Base-by-base conservation (phyloP, 495 filamentous ascomycete genomes). In the Tirmania nivea region DNA sequence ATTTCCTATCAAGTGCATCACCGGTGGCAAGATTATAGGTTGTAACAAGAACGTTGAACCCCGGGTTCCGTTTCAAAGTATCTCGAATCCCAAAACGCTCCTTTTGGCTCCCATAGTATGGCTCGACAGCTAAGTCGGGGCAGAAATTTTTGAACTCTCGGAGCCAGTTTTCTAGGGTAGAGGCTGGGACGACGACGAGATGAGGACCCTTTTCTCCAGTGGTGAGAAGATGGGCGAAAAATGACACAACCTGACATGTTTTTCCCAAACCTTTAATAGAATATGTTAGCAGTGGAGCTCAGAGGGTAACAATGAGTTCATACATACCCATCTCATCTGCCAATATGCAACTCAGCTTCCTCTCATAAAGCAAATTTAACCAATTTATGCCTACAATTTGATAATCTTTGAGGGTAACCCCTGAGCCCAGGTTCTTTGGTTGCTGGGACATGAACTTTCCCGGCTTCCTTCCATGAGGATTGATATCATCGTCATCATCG, bases 351-450 rank as follows among this genome's bases (percentile, higher is more conserved):
- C 83, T 86, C 53, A 89, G 69, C 20, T 78, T 72, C 42, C 84
- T 78, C 48, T 81, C 68, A 59, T 83, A 94, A 35, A 96, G 71
- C 20, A 95, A 66, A 48, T 75, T 73, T 49, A 96, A 70, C 92
- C 92, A 97, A 60, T 96, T 97, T 34, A 97, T 73, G 19, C 90
- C 90, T 25, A 94, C 85, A 45, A 96, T 65, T 64, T 97, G 90
- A 59, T 95, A 96, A 48, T 89, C 78, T 63, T 95, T 95, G 66
- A 97, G 74, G 14, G 71, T 66, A 50, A 86, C 69, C 56, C 79
- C 73, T 3, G 81, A 70, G 2, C 70, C 69, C 79, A 96, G 86
- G 49, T 80, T 74, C 6, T 70, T 65, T 1, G 90, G 90, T 60
- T 93, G 81, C 39, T 77, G 69, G 16, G 84, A 70, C 34, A 65